Evolutionary conservation across 1,284 basidiomycete species (phyloP), one percentile per base, ranked within the genome.

Genomic region (Puccinia novopanici): DNA sequence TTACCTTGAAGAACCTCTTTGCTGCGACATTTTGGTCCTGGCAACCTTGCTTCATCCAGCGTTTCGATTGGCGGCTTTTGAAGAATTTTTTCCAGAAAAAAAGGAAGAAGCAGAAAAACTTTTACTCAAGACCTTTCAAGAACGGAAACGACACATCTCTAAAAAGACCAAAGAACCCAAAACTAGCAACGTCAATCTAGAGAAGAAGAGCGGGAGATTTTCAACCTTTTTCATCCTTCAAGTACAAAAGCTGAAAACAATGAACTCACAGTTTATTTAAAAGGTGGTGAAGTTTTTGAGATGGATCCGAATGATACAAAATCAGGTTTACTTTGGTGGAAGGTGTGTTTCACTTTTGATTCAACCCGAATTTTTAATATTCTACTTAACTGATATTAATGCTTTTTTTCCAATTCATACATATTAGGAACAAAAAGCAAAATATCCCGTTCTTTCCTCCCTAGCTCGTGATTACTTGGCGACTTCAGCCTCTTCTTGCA

Each of bases 401-500:
- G n/a, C n/a, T n/a, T 30, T 61, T 10, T 30, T 30, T 61, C 27
- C 24, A 30, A 61, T 24, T 27, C 30, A 12, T 27, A 3, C 19
- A 61, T 12, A 30, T 61, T 61, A 61, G 57, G 57, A 37, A 8
- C 19, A 24, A 9, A 12, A 61, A 37, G 27, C 10, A 61, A 61
- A 61, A 61, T 71, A 71, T 50, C 68, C 40, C 8, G 42, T 71
- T 34, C 13, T 71, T 24, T 71, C 40, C 19, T 71, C 68, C 15
- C 50, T 71, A 30, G 68, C 68, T 24, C 68, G 68, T 30, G 68
- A 71, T 52, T 71, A 71, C 50, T 30, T 71, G 17, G 68, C 68
- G 34, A 50, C 40, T 48, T 48, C n/a, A 17, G 68, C 68, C 22
- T 48, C 42, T 48, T 71, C 68, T 71, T 71, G 68, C 30, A 12